Conservation (phyloP, 805 yeast species). For the Candida maris region DNA sequence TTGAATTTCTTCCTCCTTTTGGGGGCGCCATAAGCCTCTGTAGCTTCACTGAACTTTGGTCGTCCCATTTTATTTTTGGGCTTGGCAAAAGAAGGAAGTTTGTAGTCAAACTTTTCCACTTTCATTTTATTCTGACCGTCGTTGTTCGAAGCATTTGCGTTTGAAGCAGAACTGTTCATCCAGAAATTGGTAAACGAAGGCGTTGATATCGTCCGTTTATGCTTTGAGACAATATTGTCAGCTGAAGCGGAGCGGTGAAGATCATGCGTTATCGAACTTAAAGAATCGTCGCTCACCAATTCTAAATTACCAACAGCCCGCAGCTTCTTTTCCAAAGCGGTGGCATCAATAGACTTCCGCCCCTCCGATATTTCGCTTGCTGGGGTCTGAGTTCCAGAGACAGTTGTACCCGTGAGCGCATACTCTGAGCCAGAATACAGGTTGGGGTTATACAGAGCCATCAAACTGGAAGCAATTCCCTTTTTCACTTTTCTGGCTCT, state of each 20-base stretch:
- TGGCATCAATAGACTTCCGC: slow-evolving; percentile 14
- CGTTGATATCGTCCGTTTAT: slow-evolving; percentile 12
- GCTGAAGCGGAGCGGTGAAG: slow-evolving; percentile 20
- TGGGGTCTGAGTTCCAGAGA: slow-evolving; percentile 23
- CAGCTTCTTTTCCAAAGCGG: slow-evolving; percentile 18
- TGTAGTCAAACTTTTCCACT: slow-evolving; percentile 11
- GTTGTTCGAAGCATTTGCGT: slow-evolving; percentile 1
- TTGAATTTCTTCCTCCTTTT: slow-evolving; percentile 17
- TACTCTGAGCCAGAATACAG: slow-evolving; percentile 27
- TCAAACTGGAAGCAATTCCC: slow-evolving; percentile 78
- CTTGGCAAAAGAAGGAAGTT: slow-evolving; percentile 19
- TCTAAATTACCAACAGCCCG: slow-evolving; percentile 9
- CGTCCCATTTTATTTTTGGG: slow-evolving; percentile 3
- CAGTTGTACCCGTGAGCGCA: slow-evolving; percentile 5
- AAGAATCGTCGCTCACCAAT: slow-evolving; percentile 7
- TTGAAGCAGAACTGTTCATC: neutral
- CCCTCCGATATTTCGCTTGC: slow-evolving; percentile 15
- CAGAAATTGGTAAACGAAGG: slow-evolving; percentile 13
- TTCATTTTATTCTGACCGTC: slow-evolving; percentile 5
- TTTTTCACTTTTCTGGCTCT: slow-evolving; percentile 65
- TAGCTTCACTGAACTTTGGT: slow-evolving; percentile 2
- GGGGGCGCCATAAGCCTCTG: slow-evolving; percentile 16
- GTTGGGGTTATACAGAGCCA: slow-evolving; percentile 57
- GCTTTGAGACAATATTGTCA: slow-evolving; percentile 11
- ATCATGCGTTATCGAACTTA: slow-evolving; percentile 1